Conservation (phyloP, 768 basidiomycete genomes). For the Phlegmacium glaucopus region DNA sequence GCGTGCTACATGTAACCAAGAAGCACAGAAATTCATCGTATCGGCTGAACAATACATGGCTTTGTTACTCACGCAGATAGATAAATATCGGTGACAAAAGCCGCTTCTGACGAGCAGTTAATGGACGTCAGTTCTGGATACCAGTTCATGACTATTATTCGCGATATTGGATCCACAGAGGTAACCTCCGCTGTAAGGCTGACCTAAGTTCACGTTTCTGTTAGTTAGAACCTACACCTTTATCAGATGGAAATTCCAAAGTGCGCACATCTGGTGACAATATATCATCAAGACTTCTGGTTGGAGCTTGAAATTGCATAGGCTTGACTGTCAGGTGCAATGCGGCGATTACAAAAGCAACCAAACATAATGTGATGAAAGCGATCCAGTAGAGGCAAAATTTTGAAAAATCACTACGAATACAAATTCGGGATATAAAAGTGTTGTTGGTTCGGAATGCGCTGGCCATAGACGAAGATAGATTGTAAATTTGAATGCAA, state of each 20-base stretch:
- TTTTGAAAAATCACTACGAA: too few relatives aligned
- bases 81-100: neutral
- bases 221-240: too few relatives aligned
- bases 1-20: neutral
- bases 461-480: too few relatives aligned
- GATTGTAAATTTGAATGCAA: too few relatives aligned
- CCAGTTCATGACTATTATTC: conserved; percentile 2
- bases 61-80: too few relatives aligned
- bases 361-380: neutral
- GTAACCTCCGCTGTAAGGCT: conserved; percentile 1
- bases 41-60: too few relatives aligned
- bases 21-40: neutral
- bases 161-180: neutral
- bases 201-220: too few relatives aligned
- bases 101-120: neutral
- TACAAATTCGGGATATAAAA: too few relatives aligned
- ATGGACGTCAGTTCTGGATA: neutral
- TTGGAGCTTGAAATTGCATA: neutral
- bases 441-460: too few relatives aligned
- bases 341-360: neutral
- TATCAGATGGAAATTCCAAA: too few relatives aligned
- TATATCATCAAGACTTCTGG: neutral
- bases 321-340: neutral
- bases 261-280: neutral
- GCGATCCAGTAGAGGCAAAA: neutral